phyloP scores from a whole-genome alignment of 2,329 filamentous ascomycete genomes.

The Fusarium sp. region DNA sequence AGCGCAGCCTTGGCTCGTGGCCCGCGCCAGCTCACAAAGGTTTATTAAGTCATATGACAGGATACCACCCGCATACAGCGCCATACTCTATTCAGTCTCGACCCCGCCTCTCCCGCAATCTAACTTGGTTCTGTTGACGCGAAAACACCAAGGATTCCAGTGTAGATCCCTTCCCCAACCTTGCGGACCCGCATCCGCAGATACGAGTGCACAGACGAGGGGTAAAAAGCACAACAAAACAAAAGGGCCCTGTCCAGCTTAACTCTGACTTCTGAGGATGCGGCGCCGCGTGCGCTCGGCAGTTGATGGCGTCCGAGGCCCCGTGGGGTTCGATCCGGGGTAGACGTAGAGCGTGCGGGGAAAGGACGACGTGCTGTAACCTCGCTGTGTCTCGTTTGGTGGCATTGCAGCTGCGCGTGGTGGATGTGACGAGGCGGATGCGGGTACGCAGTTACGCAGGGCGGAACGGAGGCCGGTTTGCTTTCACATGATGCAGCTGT shows the following conservation, averaged over 20 bases:
- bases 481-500: background rate
- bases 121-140: background rate
- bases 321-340: background rate
- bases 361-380: background rate
- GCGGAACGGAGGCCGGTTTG: conserved; percentile 11
- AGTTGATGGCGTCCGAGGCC: background rate
- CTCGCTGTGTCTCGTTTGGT: background rate
- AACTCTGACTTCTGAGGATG: background rate
- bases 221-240: background rate
- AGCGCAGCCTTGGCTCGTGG: background rate
- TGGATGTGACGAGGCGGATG: background rate
- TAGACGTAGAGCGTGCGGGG: background rate
- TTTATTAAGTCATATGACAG: background rate
- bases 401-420: background rate
- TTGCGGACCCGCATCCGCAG: conserved; percentile 32
- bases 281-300: conserved; percentile 22
- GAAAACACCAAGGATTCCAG: background rate
- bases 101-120: background rate
- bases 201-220: background rate
- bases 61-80: background rate
- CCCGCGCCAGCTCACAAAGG: background rate
- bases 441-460: background rate
- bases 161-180: background rate
- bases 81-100: background rate
- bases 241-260: background rate